These are phyloP conservation scores for Picocystis sp. DNA, from an alignment of 163 green algal genomes.

Conservation along the genomic window DNA sequence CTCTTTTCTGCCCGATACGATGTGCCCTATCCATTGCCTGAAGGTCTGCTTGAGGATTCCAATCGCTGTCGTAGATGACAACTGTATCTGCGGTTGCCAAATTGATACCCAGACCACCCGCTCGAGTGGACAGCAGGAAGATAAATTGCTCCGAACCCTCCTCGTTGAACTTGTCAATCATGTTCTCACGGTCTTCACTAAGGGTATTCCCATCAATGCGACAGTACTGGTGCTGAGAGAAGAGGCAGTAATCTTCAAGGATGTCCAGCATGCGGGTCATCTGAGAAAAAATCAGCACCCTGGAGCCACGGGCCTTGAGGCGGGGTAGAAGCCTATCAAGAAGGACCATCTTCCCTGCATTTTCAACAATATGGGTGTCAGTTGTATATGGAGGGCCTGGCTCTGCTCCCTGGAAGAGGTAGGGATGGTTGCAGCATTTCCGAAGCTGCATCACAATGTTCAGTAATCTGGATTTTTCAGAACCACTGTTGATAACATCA, in stretches of 20 bases:
- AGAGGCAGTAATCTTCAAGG: constrained; percentile 97
- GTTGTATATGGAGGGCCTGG: constrained; percentile 83
- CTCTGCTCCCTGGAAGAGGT: constrained; percentile 70
- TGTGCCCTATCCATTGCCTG: constrained; percentile 96
- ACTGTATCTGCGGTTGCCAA: constrained; percentile 89
- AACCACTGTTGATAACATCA: constrained; percentile 67
- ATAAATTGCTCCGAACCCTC: constrained; percentile 77
- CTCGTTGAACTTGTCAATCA: constrained; percentile 65
- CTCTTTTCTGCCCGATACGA: constrained; percentile 98
- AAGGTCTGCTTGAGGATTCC: constrained; percentile 52
- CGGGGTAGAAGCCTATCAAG: constrained; percentile 91
- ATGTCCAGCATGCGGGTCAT: constrained; percentile 99
- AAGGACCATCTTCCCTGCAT: constrained; percentile 90
- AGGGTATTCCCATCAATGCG: constrained; percentile 94
- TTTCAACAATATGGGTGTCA: constrained; percentile 90
- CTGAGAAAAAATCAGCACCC: constrained; percentile 73
- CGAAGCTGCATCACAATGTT: constrained; percentile 99
- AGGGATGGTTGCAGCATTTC: constrained; percentile 99
- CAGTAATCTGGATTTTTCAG: constrained; percentile 78
- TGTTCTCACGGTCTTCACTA: constrained; percentile 79
- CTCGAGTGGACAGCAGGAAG: constrained; percentile 85
- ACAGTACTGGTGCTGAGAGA: constrained; percentile 67
- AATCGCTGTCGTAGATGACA: constrained; percentile 92
- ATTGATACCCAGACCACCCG: constrained; percentile 94
- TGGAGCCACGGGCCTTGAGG: constrained; percentile 60